These are phyloP conservation scores for Ploettnerulaceae sp. DNA, from an alignment of 2,329 filamentous ascomycete genomes.

Conservation along the genomic window DNA sequence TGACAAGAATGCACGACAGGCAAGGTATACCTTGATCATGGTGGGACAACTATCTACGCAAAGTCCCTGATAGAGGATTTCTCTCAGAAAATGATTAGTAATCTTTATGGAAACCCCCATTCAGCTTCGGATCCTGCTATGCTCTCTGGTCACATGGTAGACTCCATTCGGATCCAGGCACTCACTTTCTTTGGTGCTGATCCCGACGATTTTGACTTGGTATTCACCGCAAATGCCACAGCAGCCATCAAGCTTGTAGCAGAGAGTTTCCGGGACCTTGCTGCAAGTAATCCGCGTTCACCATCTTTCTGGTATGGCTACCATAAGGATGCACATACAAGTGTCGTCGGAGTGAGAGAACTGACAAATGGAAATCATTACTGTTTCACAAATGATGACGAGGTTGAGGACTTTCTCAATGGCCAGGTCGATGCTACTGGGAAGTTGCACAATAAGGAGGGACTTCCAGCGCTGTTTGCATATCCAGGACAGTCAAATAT, in stretches of 20 bases:
- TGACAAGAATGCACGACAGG: conserved; percentile 42
- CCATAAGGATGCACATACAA: conserved; percentile 82
- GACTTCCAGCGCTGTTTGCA: conserved; percentile 55
- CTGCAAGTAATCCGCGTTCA: conserved; percentile 53
- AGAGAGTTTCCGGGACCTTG: conserved; percentile 66
- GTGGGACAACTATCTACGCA: conserved; percentile 74
- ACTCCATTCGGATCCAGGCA: conserved; percentile 65
- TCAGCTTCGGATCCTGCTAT: conserved; percentile 79
- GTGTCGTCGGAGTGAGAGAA: conserved; percentile 75
- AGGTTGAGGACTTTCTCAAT: conserved; percentile 60
- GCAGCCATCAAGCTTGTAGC: conserved; percentile 80
- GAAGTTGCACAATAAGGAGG: conserved; percentile 26
- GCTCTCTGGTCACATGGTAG: conserved; percentile 65
- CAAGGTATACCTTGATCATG: conserved; percentile 84
- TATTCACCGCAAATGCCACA: conserved; percentile 92
- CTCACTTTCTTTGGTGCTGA: conserved; percentile 76
- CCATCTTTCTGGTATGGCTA: conserved; percentile 76
- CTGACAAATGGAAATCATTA: conserved; percentile 62
- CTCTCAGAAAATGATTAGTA: conserved; percentile 68
- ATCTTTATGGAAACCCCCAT: conserved; percentile 86
- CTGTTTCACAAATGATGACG: conserved; percentile 50
- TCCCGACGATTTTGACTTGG: conserved; percentile 73
- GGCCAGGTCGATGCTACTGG: conserved; percentile 22
- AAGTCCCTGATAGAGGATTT: conserved; percentile 79
- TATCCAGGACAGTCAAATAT: conserved; percentile 56